Conservation (phyloP, 129 eudicot species). For the Pittosporum tobira region DNA sequence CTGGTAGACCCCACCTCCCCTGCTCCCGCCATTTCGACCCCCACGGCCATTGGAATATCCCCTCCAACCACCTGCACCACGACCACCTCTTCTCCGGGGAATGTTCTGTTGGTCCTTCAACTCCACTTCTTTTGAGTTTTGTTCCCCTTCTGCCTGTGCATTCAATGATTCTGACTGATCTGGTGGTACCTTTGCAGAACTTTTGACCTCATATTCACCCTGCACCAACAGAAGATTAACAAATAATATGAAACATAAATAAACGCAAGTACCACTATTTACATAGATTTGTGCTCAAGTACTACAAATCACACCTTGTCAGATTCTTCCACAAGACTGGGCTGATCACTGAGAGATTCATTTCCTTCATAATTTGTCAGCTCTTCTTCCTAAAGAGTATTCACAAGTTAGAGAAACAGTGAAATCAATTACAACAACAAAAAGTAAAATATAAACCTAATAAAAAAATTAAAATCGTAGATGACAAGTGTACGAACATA, state of each 20-base stretch:
- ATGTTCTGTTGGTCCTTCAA: slow-evolving; percentile 42
- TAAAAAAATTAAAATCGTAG: not conserved
- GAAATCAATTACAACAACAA: not conserved
- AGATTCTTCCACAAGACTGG: slow-evolving; percentile 33
- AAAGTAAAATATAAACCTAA: not conserved
- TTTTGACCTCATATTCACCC: slow-evolving; percentile 41
- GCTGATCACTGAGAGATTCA: slow-evolving; percentile 33
- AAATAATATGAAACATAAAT: not conserved
- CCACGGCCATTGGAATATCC: slow-evolving; percentile 65
- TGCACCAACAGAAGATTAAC: slow-evolving; percentile 16
- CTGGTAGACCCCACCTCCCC: slow-evolving; percentile 65
- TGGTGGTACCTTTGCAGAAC: slow-evolving; percentile 23
- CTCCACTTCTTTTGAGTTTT: slow-evolving; percentile 24
- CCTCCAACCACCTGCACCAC: slow-evolving; percentile 49
- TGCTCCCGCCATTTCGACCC: slow-evolving; percentile 47
- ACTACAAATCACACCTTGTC: slow-evolving; percentile 30
- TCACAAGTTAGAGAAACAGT: not conserved
- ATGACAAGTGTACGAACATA: not conserved
- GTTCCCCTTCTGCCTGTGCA: slow-evolving; percentile 23
- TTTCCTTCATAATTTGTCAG: slow-evolving; percentile 27
- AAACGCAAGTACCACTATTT: not conserved
- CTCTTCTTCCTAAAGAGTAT: slow-evolving; percentile 48
- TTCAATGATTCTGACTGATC: slow-evolving; percentile 13
- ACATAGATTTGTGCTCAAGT: not conserved
- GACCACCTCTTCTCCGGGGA: slow-evolving; percentile 54